phyloP scores from a whole-genome alignment of 352 stramenopile genomes.

The Phytophthora palmivora region DNA sequence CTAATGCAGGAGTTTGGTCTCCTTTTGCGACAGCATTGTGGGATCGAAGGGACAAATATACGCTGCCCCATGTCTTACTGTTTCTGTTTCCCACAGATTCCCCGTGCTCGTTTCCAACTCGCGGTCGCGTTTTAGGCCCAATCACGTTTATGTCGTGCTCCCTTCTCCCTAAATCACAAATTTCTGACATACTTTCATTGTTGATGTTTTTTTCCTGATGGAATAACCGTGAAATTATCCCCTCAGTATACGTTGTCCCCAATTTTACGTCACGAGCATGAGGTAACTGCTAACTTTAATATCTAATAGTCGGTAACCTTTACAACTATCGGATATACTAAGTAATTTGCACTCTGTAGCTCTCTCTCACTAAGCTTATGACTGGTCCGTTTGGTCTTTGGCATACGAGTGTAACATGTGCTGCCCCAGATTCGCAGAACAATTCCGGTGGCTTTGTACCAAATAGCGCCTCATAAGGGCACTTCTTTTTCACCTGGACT shows the following conservation, averaged over 20 bases:
- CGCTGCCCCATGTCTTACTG: no score
- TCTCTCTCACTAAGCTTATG: not conserved
- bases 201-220: not conserved
- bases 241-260: not conserved
- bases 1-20: no score
- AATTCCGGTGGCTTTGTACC: constrained; percentile 1
- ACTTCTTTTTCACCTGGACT: constrained; percentile 3
- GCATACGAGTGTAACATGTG: not conserved
- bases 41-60: no score
- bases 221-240: constrained; percentile 1
- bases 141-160: no score
- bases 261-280: constrained; percentile 8
- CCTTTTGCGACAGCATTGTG: no score
- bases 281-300: constrained; percentile 12
- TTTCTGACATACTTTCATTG: not conserved
- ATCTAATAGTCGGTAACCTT: constrained; percentile 8
- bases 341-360: constrained; percentile 1
- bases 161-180: not conserved
- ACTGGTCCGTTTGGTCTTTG: constrained; percentile 1
- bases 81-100: no score
- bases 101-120: no score
- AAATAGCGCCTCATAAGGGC: constrained; percentile 10
- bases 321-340: not conserved
- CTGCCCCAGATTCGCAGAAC: not conserved
- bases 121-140: no score